phyloP scores from a whole-genome alignment of 768 basidiomycete genomes.

The Cystobasidium ongulense region DNA sequence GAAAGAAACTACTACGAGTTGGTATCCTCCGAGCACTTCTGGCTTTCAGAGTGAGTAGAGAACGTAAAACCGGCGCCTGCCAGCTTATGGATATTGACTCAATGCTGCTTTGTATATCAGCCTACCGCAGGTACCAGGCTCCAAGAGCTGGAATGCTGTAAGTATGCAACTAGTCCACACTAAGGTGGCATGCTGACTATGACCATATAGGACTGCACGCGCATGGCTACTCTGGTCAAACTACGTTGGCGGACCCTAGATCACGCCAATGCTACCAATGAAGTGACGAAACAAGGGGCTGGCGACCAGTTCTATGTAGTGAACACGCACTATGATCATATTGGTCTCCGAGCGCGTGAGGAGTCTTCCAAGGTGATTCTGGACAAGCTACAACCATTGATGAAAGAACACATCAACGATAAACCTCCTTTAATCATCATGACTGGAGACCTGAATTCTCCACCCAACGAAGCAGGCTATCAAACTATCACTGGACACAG shows the following conservation, averaged over 20 bases:
- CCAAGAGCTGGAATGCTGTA: constrained; percentile 46
- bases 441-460: constrained; percentile 46
- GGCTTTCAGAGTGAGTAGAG: constrained; percentile 42
- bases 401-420: constrained; percentile 12
- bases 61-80: neutral
- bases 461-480: constrained; percentile 44
- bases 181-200: no score
- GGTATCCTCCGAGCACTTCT: constrained; percentile 40
- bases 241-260: neutral
- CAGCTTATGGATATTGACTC: neutral
- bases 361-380: constrained; percentile 44
- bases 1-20: constrained; percentile 37
- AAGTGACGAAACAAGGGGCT: neutral
- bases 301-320: constrained; percentile 39
- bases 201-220: constrained; percentile 29
- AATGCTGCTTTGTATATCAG: neutral
- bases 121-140: constrained; percentile 43
- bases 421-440: constrained; percentile 40
- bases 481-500: constrained; percentile 39
- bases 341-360: constrained; percentile 41
- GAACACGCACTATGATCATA: constrained; percentile 46
- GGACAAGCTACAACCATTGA: constrained; percentile 34
- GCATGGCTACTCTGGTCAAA: neutral
- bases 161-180: no score
- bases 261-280: neutral